Conservation (phyloP, 1,284 basidiomycete species). For the Anthracocystis setariae region DNA sequence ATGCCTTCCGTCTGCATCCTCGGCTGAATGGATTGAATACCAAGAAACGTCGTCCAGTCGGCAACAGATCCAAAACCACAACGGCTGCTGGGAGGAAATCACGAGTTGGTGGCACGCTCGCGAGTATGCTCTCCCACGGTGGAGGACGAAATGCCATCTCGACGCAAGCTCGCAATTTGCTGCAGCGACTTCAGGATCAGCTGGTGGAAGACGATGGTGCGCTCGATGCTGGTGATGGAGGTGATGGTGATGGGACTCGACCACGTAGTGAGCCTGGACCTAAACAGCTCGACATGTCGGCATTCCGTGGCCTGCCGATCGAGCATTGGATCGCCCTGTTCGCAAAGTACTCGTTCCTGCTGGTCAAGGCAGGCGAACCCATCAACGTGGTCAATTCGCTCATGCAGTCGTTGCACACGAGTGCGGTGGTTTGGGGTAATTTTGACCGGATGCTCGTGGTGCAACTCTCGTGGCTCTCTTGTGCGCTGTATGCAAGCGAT, state of each 20-base stretch:
- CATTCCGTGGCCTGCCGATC: conserved; percentile 83
- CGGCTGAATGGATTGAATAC: conserved; percentile 31
- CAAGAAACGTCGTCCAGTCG: conserved; percentile 22
- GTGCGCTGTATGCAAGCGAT: conserved; percentile 60
- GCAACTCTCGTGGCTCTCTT: conserved; percentile 56
- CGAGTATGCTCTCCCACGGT: conserved; percentile 22
- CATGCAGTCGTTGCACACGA: conserved; percentile 76
- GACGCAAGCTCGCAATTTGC: conserved; percentile 78
- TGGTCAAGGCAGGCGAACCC: conserved; percentile 75
- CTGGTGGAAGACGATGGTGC: conserved; percentile 72
- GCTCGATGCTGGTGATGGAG: conserved; percentile 62
- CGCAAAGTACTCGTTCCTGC: conserved; percentile 81
- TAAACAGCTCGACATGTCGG: conserved; percentile 35
- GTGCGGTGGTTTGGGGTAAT: conserved; percentile 52
- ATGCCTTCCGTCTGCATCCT: conserved; percentile 83
- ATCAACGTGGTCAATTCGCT: conserved; percentile 75
- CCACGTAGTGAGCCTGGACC: conserved; percentile 48
- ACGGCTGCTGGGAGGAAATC: conserved; percentile 15
- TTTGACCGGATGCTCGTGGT: conserved; percentile 55
- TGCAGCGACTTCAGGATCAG: conserved; percentile 78
- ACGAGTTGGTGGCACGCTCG: conserved; percentile 4
- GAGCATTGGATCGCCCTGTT: conserved; percentile 86
- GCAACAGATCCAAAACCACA: not conserved
- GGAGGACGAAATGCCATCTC: conserved; percentile 70
- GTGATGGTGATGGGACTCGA: conserved; percentile 69